These are phyloP conservation scores for Asterionellopsis glacialis DNA, from an alignment of 108 stramenopile genomes.

Conservation along the genomic window DNA sequence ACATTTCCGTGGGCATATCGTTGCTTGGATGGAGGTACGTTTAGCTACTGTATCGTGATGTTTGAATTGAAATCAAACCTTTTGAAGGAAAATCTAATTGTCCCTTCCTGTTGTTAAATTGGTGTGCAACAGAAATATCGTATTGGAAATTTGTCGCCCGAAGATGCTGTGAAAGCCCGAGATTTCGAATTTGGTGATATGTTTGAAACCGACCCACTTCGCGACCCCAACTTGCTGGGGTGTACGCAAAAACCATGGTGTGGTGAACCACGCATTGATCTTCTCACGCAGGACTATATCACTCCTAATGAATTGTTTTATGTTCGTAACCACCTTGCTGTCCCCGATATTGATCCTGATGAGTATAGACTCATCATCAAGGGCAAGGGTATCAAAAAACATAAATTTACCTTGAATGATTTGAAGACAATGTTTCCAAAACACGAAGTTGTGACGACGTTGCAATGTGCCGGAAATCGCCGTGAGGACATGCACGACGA, in stretches of 20 bases:
- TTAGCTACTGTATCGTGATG: neutral
- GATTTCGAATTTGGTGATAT: slow-evolving; percentile 15
- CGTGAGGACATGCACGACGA: slow-evolving; percentile 39
- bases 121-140: slow-evolving; percentile 8
- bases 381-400: slow-evolving; percentile 35
- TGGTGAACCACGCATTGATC: slow-evolving; percentile 62
- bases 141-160: slow-evolving; percentile 30
- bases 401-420: slow-evolving; percentile 57
- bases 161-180: slow-evolving; percentile 22
- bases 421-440: slow-evolving; percentile 54
- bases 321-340: slow-evolving; percentile 77
- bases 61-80: neutral
- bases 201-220: slow-evolving; percentile 58
- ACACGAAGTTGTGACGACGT: slow-evolving; percentile 50
- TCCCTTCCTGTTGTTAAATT: neutral
- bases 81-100: neutral
- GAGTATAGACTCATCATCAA: slow-evolving; percentile 46
- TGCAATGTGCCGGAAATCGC: slow-evolving; percentile 83
- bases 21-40: slow-evolving; percentile 29
- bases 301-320: slow-evolving; percentile 77
- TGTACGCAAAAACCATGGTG: slow-evolving; percentile 54
- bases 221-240: slow-evolving; percentile 34
- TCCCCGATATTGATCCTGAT: slow-evolving; percentile 55
- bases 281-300: slow-evolving; percentile 60
- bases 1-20: slow-evolving; percentile 37